Evolutionary conservation across 176 grass and related monocot species (phyloP), one percentile per base, ranked within the genome.

Genomic region (Carex littledalei): DNA sequence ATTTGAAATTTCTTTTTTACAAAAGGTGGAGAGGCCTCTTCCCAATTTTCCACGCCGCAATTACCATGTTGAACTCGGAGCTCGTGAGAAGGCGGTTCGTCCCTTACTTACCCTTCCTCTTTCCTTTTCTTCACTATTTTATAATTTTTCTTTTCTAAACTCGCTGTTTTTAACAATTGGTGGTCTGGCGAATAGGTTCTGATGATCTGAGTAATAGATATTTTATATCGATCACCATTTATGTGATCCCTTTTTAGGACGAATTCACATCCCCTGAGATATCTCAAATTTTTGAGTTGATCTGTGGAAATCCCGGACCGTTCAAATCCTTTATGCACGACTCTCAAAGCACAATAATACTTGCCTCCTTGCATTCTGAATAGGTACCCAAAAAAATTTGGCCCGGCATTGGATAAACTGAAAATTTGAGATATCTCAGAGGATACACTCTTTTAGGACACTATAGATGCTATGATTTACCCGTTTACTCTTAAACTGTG

Each of bases 31-130:
- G 67, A 29, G 55, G 67, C 20, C 56, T 7, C n/a, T 85, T 18
- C n/a, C 54, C 13, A 63, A 10, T 13, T 26, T 78, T 71, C 70
- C 84, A 11, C 55, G 70, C 70, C 71, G 84, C 31, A 64, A 43
- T 34, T 85, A 85, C 56, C 84, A 85, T 64, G 60, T 66, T 45
- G 55, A 85, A 35, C 84, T 85, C 71, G 56, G 70, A 63, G 18
- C 73, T 64, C 84, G 84, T 35, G 84, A 85, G 84, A 78, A 78
- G 69, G 71, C 84, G 84, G 84, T 85, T 34, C 55, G 84, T 75
- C 5, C 10, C 24, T 9, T 34, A 39, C 17, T 53, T 5, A 18
- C 37, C 10, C 20, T 74, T 14, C 43, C 69, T 73, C 69, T 32
- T 45, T 8, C 35, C 84, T 76, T 85, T 63, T 49, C 56, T 63